A percentile compares a stretch with the other conserved stretches of the same genome.
Evolutionary conservation across 495 filamentous ascomycete genomes (phyloP).

Genomic region (Astrocystis sublimbata): DNA sequence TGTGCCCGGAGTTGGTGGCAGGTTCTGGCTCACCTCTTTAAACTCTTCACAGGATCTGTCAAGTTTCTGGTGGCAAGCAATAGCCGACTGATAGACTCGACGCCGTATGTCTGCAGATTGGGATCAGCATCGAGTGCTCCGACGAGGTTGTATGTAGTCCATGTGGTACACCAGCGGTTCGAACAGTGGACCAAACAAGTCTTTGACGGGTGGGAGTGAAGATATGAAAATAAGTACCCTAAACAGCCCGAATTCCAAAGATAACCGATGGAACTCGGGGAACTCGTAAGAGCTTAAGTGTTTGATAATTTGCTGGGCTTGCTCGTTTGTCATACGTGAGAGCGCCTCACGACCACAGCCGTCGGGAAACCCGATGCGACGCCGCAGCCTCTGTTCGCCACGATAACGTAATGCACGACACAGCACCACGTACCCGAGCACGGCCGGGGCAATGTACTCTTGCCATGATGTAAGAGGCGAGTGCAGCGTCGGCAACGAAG

Average conservation of each 20-base stretch:
- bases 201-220: no score
- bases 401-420: conserved; percentile 51
- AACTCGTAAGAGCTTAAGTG: conserved; percentile 55
- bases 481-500: neutral
- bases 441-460: conserved; percentile 14
- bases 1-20: neutral
- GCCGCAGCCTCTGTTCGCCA: conserved; percentile 45
- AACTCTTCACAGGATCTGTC: conserved; percentile 49
- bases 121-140: conserved; percentile 8
- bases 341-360: conserved; percentile 51
- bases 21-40: conserved; percentile 49
- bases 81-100: conserved; percentile 61
- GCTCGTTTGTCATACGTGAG: conserved; percentile 61
- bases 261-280: conserved; percentile 55
- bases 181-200: neutral
- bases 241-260: conserved; percentile 67
- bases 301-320: conserved; percentile 59
- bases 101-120: conserved; percentile 59
- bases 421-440: conserved; percentile 36
- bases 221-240: no score
- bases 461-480: conserved; percentile 19
- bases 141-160: no score
- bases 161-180: neutral
- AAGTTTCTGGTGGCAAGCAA: conserved; percentile 62
- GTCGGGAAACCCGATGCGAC: conserved; percentile 49